Percentiles rank a stretch among this genome's conserved stretches.
phyloP scores from a whole-genome alignment of 768 basidiomycete species.

The Amanita rimosa region DNA sequence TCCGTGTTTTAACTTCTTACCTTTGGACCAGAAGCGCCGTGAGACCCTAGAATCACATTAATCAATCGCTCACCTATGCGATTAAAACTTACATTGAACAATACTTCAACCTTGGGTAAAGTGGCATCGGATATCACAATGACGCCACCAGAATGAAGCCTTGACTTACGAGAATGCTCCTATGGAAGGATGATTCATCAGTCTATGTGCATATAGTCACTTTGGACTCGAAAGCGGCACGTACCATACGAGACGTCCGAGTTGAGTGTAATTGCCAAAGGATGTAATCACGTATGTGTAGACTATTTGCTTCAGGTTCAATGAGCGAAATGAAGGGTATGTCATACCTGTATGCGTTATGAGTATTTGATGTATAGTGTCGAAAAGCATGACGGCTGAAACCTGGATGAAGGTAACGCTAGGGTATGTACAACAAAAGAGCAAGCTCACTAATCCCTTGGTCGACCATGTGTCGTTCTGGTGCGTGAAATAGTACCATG shows the following conservation, averaged over 20 bases:
- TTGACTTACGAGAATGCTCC: constrained; percentile 25
- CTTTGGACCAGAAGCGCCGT: constrained; percentile 39
- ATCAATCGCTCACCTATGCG: not conserved
- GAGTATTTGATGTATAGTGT: constrained; percentile 40
- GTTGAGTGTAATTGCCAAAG: constrained; percentile 18
- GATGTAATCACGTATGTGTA: constrained; percentile 38
- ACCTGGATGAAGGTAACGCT: constrained; percentile 24
- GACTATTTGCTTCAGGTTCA: constrained; percentile 16
- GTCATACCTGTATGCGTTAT: constrained; percentile 38
- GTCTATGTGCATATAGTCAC: not conserved
- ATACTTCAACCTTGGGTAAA: constrained; percentile 27
- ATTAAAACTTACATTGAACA: constrained; percentile 30
- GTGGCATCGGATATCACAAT: not conserved
- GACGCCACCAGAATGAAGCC: not conserved
- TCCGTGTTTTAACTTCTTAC: constrained; percentile 10
- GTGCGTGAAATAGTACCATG: constrained; percentile 43
- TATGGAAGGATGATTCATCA: constrained; percentile 5
- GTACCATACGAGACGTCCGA: constrained; percentile 29
- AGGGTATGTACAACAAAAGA: not conserved
- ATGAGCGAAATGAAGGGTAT: not conserved
- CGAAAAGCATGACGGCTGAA: constrained; percentile 32
- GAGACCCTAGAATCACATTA: constrained; percentile 20
- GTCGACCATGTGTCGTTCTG: constrained; percentile 38
- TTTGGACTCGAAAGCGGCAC: too few species aligned
- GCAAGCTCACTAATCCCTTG: constrained; percentile 30